Percentiles rank a stretch among this genome's conserved stretches.
These are phyloP conservation scores for Sporisorium graminicola DNA, from an alignment of 1,284 basidiomycete species.

Conservation along the genomic window DNA sequence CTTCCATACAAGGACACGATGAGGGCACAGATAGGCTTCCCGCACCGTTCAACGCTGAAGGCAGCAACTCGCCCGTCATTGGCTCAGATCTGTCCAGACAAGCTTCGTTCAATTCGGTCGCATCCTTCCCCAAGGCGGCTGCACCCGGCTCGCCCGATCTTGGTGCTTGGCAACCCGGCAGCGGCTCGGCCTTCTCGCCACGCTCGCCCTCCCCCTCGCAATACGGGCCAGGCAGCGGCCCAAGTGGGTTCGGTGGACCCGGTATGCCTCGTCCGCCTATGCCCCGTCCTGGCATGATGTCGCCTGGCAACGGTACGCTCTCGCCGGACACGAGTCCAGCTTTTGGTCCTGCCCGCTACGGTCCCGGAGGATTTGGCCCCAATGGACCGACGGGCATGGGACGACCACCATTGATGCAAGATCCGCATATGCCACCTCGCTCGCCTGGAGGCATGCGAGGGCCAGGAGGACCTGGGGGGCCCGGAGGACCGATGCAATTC, in stretches of 20 bases:
- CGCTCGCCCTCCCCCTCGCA: slow-evolving; percentile 46
- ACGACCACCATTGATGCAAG: slow-evolving; percentile 46
- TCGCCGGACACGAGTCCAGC: slow-evolving; percentile 52
- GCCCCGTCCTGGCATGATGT: slow-evolving; percentile 44
- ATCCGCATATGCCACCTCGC: slow-evolving; percentile 45
- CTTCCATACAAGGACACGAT: slow-evolving; percentile 33
- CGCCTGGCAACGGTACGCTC: slow-evolving; percentile 28
- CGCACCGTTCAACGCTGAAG: slow-evolving; percentile 12
- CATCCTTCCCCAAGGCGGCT: slow-evolving; percentile 50
- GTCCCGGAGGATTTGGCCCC: slow-evolving; percentile 25
- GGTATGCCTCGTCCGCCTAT: slow-evolving; percentile 21
- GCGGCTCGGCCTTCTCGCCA: slow-evolving; percentile 29
- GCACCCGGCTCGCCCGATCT: slow-evolving; percentile 46
- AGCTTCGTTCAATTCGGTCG: slow-evolving; percentile 59
- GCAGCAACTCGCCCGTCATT: slow-evolving; percentile 21
- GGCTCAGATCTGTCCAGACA: slow-evolving; percentile 47
- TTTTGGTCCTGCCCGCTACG: slow-evolving; percentile 33
- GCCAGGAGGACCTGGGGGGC: slow-evolving; percentile 15
- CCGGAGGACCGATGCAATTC: slow-evolving; percentile 29
- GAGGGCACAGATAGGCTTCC: slow-evolving; percentile 8
- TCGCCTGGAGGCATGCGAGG: slow-evolving; percentile 35
- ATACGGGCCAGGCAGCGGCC: slow-evolving; percentile 29
- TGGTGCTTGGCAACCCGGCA: slow-evolving; percentile 14
- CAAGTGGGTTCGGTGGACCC: slow-evolving; percentile 16
- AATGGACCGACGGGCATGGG: slow-evolving; percentile 34